phyloP scores from a whole-genome alignment of 2,329 filamentous ascomycete species.

The Parascedosporium putredinis region DNA sequence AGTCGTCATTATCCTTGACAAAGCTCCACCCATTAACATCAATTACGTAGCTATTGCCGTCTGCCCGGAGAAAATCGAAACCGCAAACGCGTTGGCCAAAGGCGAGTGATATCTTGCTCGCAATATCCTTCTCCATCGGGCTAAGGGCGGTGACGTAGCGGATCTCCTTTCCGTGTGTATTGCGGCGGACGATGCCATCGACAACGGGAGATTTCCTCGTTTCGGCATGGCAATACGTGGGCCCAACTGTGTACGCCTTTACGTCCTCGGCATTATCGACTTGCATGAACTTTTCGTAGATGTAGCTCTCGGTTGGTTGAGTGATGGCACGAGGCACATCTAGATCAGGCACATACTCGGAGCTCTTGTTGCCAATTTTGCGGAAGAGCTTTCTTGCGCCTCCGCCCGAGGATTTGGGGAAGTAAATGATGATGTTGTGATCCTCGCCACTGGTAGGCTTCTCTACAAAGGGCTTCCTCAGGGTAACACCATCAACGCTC shows the following conservation, averaged over 20 bases:
- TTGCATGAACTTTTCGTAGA: conserved; percentile 94
- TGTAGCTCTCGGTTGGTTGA: conserved; percentile 72
- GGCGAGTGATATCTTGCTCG: conserved; percentile 76
- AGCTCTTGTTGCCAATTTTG: conserved; percentile 98
- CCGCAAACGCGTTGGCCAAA: conserved; percentile 95
- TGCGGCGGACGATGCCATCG: conserved; percentile 87
- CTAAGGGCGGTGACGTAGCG: conserved; percentile 84
- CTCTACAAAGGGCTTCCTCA: conserved; percentile 93
- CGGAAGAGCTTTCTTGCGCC: conserved; percentile 87
- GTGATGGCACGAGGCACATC: conserved; percentile 69
- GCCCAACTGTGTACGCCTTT: conserved; percentile 94
- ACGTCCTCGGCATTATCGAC: conserved; percentile 97
- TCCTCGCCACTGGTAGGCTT: conserved; percentile 98
- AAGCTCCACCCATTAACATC: conserved; percentile 99
- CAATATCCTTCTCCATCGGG: conserved; percentile 73
- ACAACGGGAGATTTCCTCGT: conserved; percentile 96
- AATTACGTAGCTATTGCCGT: conserved; percentile 89
- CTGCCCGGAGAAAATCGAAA: conserved; percentile 83
- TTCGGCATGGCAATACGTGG: conserved; percentile 89
- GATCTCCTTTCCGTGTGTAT: conserved; percentile 94
- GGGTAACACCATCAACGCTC: conserved; percentile 69
- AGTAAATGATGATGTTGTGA: conserved; percentile 98
- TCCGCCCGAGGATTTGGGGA: conserved; percentile 74
- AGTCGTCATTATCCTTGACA: conserved; percentile 97
- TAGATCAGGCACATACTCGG: conserved; percentile 76